Conservation (phyloP, 2,329 filamentous ascomycete species). For the Albophoma yamanashiensis region DNA sequence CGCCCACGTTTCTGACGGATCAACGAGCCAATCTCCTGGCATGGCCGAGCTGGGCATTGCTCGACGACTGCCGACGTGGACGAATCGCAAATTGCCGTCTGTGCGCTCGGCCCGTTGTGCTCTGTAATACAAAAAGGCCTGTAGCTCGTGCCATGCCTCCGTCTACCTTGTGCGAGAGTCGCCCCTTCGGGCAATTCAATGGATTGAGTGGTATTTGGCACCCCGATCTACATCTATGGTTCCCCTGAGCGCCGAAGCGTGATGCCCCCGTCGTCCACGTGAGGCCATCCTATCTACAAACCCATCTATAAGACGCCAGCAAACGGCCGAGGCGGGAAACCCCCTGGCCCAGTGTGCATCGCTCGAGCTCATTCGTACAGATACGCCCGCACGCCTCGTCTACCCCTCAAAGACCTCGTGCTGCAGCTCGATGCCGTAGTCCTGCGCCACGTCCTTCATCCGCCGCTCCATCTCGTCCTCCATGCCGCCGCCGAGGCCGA, state of each 20-base stretch:
- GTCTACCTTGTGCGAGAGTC: too few relatives aligned
- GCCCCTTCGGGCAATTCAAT: too few relatives aligned
- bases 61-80: neutral
- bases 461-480: constrained; percentile 86
- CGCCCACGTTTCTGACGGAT: neutral
- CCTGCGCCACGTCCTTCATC: constrained; percentile 81
- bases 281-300: neutral
- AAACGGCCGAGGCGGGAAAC: neutral
- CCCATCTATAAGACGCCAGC: neutral
- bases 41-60: neutral
- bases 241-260: neutral
- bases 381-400: neutral
- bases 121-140: neutral
- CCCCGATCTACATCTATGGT: neutral
- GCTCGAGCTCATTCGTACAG: neutral
- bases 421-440: constrained; percentile 84
- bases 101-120: neutral
- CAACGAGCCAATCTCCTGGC: neutral
- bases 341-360: neutral
- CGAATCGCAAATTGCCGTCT: neutral
- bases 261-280: neutral
- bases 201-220: neutral
- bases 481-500: constrained; percentile 75
- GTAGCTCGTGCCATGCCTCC: neutral
- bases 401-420: constrained; percentile 82